Evolutionary conservation across 352 stramenopile species (phyloP).

Genomic region (Phytophthora kernoviae): DNA sequence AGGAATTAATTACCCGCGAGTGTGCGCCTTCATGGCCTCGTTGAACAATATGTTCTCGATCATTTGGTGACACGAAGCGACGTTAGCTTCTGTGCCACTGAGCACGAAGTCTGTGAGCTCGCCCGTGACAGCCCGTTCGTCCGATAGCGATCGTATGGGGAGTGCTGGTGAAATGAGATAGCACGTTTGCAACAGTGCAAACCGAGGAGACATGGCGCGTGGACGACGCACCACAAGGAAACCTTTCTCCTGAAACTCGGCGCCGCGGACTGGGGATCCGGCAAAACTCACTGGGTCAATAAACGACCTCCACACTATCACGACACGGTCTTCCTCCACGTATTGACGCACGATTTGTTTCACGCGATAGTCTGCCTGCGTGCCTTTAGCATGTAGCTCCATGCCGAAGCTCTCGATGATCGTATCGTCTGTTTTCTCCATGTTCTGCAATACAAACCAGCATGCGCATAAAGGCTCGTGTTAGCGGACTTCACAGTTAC

Average conservation of each 20-base stretch:
- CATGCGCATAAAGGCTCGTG: not conserved
- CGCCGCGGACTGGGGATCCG: constrained; percentile 40
- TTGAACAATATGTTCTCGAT: constrained; percentile 58
- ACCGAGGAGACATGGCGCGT: constrained; percentile 31
- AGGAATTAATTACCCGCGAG: not conserved
- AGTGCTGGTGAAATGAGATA: constrained; percentile 63
- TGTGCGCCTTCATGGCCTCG: constrained; percentile 37
- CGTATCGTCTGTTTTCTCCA: constrained; percentile 49
- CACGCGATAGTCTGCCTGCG: constrained; percentile 50
- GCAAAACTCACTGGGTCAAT: constrained; percentile 61
- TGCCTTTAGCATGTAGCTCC: constrained; percentile 57
- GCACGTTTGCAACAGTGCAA: constrained; percentile 55
- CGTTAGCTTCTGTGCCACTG: constrained; percentile 37
- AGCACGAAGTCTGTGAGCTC: constrained; percentile 50
- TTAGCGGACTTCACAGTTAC: constrained; percentile 2
- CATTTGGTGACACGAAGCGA: constrained; percentile 51
- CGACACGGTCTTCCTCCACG: constrained; percentile 46
- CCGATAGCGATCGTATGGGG: constrained; percentile 28
- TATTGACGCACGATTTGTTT: constrained; percentile 63
- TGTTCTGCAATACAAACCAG: constrained; percentile 16
- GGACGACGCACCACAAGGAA: constrained; percentile 59
- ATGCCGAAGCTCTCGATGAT: constrained; percentile 68
- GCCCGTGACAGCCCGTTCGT: constrained; percentile 28
- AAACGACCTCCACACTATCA: constrained; percentile 64
- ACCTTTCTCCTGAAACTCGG: constrained; percentile 57